phyloP scores from a whole-genome alignment of 169 alveolate species.

The Babesia sp. region DNA sequence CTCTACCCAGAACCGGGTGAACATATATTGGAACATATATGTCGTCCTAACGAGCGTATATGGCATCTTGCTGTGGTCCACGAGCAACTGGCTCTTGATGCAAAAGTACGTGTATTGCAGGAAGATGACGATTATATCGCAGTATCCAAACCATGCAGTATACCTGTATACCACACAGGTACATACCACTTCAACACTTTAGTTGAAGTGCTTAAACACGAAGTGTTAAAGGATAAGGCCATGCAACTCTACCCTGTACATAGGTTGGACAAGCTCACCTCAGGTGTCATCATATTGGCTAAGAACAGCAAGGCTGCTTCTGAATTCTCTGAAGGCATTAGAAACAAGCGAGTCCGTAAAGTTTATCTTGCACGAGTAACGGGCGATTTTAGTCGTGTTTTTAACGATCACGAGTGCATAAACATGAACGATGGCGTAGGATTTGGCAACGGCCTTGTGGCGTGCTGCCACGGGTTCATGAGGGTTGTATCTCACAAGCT shows the following conservation, averaged over 20 bases:
- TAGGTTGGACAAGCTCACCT: conserved; percentile 74
- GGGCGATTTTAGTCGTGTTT: conserved; percentile 69
- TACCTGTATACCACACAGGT: conserved; percentile 78
- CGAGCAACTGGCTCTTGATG: conserved; percentile 70
- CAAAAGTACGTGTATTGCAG: conserved; percentile 45
- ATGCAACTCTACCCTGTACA: conserved; percentile 65
- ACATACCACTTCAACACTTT: conserved; percentile 75
- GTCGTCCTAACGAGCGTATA: conserved; percentile 66
- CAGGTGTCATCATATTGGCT: conserved; percentile 76
- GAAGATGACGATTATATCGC: conserved; percentile 73
- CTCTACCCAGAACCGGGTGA: conserved; percentile 38
- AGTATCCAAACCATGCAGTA: conserved; percentile 71
- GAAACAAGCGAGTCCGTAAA: conserved; percentile 61
- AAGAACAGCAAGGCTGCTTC: conserved; percentile 70
- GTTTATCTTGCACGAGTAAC: conserved; percentile 73
- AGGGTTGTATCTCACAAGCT: conserved; percentile 27
- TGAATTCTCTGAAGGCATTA: conserved; percentile 55
- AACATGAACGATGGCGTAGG: conserved; percentile 10
- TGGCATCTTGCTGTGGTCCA: conserved; percentile 71
- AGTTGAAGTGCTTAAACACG: conserved; percentile 63
- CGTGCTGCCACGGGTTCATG: conserved; percentile 47
- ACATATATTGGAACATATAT: conserved; percentile 58
- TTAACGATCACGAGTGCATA: conserved; percentile 18
- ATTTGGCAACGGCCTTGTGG: conserved; percentile 3
- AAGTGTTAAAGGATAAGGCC: conserved; percentile 1